Conservation (phyloP, 2,329 filamentous ascomycete species). For the Chaetomium sp. region DNA sequence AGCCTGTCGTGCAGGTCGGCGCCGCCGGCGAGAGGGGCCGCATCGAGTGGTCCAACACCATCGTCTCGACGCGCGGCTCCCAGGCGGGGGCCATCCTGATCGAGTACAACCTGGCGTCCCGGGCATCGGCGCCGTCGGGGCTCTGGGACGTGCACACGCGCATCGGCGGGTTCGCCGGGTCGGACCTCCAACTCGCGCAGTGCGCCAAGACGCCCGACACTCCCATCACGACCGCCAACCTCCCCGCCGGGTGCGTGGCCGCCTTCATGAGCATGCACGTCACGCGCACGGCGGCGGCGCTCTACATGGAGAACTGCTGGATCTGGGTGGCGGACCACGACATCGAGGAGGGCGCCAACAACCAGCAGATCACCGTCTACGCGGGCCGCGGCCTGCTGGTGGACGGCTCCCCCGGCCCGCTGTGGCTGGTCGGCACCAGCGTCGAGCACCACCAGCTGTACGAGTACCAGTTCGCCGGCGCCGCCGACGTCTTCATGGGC, state of each 20-base stretch:
- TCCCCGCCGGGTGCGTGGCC: conserved; percentile 42
- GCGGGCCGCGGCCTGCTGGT: conserved; percentile 42
- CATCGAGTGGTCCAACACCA: conserved; percentile 70
- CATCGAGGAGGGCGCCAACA: conserved; percentile 35
- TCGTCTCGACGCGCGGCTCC: conserved; percentile 67
- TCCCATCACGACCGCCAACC: conserved; percentile 30
- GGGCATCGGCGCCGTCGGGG: conserved; percentile 46
- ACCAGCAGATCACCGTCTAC: conserved; percentile 40
- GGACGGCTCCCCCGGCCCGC: conserved; percentile 43
- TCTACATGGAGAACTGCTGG: conserved; percentile 47
- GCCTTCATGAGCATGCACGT: conserved; percentile 46
- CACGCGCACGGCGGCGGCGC: conserved; percentile 38
- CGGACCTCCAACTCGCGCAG: conserved; percentile 64
- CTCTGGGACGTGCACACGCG: conserved; percentile 77
- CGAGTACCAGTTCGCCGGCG: conserved; percentile 63
- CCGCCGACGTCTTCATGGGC: conserved; percentile 60
- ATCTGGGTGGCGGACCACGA: conserved; percentile 44
- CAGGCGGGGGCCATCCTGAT: conserved; percentile 68
- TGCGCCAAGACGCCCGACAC: conserved; percentile 59
- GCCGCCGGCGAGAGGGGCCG: conserved; percentile 60
- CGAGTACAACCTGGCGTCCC: conserved; percentile 66
- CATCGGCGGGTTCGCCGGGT: conserved; percentile 69
- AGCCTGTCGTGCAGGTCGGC: conserved; percentile 68
- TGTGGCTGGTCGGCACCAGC: conserved; percentile 63
- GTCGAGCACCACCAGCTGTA: conserved; percentile 64